Conservation (phyloP, 2,329 filamentous ascomycete genomes). For the Madurella fahalii region DNA sequence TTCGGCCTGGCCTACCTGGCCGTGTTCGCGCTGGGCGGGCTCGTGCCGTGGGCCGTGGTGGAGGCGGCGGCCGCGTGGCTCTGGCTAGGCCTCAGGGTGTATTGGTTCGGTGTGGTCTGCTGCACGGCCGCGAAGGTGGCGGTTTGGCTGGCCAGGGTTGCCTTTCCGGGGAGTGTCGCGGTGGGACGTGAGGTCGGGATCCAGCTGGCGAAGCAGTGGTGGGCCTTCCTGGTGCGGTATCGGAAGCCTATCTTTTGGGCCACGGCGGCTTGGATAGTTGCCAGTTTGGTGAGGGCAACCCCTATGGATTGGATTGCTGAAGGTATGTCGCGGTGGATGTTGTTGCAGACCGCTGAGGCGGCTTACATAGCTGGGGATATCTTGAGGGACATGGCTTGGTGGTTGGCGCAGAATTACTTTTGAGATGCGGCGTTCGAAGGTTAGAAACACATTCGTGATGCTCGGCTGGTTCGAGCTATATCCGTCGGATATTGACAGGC, state of each 20-base stretch:
- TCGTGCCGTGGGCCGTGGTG: background rate
- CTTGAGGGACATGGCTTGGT: slow-evolving; percentile 1
- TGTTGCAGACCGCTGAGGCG: background rate
- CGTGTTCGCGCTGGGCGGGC: background rate
- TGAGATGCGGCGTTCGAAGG: too few relatives aligned
- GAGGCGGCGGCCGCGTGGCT: too few relatives aligned
- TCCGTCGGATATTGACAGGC: too few relatives aligned
- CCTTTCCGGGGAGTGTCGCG: background rate
- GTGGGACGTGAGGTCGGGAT: background rate
- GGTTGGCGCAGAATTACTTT: background rate
- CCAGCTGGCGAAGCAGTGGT: background rate
- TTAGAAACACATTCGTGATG: too few relatives aligned
- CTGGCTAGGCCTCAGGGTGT: background rate
- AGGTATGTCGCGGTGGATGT: background rate
- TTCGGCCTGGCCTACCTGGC: background rate
- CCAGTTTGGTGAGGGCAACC: background rate
- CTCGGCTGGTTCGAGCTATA: background rate
- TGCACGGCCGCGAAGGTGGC: background rate
- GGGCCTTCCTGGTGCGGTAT: background rate
- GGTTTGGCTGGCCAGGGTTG: background rate
- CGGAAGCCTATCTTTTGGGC: slow-evolving; percentile 1
- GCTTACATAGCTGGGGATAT: slow-evolving; percentile 5
- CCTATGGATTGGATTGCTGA: background rate
- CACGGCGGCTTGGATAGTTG: background rate
- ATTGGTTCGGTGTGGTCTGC: background rate